These are phyloP conservation scores for Chloromonas sp. DNA, from an alignment of 163 green algal genomes.

Conservation along the genomic window DNA sequence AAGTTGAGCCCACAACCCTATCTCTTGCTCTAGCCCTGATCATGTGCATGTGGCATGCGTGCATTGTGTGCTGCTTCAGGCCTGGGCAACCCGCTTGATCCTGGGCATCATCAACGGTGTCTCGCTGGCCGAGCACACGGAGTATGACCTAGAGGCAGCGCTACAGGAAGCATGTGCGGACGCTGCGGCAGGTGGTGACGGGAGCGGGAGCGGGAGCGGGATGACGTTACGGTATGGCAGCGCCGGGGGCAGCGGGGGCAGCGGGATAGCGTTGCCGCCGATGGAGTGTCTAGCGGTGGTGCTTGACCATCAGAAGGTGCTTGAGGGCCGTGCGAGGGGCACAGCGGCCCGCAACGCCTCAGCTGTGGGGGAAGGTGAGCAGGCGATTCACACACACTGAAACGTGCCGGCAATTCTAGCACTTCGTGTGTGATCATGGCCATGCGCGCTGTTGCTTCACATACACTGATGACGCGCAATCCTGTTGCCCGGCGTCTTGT, in stretches of 20 bases:
- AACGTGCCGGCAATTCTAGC: no score
- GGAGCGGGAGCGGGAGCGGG: background rate
- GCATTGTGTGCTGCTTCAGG: conserved; percentile 14
- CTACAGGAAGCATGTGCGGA: conserved; percentile 24
- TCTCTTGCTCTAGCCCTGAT: no score
- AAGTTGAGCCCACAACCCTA: no score
- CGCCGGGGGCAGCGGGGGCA: no score
- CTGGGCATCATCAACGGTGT: conserved; percentile 16
- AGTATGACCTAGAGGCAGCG: conserved; percentile 41
- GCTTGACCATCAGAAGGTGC: background rate
- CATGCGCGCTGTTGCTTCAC: no score
- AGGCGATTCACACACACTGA: no score
- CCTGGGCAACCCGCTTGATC: conserved; percentile 33
- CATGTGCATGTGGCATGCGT: background rate
- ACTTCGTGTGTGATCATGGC: no score
- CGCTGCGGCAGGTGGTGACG: background rate
- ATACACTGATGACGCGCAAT: no score
- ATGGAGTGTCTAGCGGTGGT: background rate
- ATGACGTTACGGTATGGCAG: background rate
- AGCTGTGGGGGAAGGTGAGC: no score
- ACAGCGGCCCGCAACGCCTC: background rate
- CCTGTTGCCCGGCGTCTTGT: no score
- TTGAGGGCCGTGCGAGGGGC: background rate
- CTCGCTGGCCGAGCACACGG: conserved; percentile 20
- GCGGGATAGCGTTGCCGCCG: background rate